Evolutionary conservation across 2,329 filamentous ascomycete species (phyloP).

Genomic region (Malbranchea zuffiana): DNA sequence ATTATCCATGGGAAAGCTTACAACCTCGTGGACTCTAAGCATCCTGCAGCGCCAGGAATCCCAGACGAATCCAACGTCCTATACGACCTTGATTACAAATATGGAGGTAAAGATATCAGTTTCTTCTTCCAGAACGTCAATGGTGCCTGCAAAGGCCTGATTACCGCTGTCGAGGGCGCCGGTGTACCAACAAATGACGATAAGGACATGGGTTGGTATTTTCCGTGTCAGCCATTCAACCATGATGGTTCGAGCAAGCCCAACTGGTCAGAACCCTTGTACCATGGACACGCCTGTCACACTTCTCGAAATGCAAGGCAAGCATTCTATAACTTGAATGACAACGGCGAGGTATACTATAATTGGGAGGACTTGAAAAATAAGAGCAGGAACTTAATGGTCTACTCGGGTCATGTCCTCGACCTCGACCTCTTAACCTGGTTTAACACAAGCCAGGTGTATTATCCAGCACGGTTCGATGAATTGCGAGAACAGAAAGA

Average conservation of each 20-base stretch:
- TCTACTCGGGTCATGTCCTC: slow-evolving; percentile 88
- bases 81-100: slow-evolving; percentile 70
- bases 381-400: slow-evolving; percentile 73
- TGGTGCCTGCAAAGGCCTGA: slow-evolving; percentile 84
- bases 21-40: slow-evolving; percentile 63
- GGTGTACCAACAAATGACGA: slow-evolving; percentile 66
- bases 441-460: slow-evolving; percentile 76
- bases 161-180: slow-evolving; percentile 59
- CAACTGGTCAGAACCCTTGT: slow-evolving; percentile 64
- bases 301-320: slow-evolving; percentile 59
- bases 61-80: slow-evolving; percentile 65
- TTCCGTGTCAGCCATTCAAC: slow-evolving; percentile 82
- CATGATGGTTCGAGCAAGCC: slow-evolving; percentile 78
- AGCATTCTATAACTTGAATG: slow-evolving; percentile 62
- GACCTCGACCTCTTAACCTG: slow-evolving; percentile 80
- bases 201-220: slow-evolving; percentile 86
- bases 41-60: slow-evolving; percentile 72
- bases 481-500: slow-evolving; percentile 60
- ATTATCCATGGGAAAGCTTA: slow-evolving; percentile 93
- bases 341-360: slow-evolving; percentile 81
- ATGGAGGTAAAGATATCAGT: slow-evolving; percentile 83
- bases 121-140: slow-evolving; percentile 99
- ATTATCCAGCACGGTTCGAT: slow-evolving; percentile 65
- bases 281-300: slow-evolving; percentile 80
- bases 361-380: slow-evolving; percentile 94